Evolutionary conservation across 2,329 filamentous ascomycete genomes (phyloP).

Genomic region (Pseudogymnoascus sp.): DNA sequence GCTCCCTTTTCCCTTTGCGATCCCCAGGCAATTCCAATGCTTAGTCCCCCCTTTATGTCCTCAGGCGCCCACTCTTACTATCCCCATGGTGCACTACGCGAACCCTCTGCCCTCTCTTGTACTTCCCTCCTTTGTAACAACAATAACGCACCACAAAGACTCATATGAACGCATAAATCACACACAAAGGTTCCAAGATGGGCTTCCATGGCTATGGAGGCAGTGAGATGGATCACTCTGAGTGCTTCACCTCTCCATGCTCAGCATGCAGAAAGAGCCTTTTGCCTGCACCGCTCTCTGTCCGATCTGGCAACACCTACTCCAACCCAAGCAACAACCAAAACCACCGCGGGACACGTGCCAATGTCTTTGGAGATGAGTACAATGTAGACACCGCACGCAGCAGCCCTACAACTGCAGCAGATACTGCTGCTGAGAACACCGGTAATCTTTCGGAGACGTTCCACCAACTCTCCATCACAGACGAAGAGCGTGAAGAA

Average conservation of each 20-base stretch:
- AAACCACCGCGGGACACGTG: background rate
- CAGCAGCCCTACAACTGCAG: background rate
- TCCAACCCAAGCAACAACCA: background rate
- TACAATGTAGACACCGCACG: background rate
- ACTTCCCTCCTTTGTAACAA: background rate
- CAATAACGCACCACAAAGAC: background rate
- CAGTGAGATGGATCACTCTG: background rate
- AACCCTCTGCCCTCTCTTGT: background rate
- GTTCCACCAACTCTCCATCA: background rate
- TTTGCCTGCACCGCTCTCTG: background rate
- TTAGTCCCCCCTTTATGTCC: background rate
- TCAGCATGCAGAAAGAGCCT: background rate
- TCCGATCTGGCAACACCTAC: background rate
- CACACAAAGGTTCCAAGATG: background rate
- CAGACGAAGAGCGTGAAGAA: background rate
- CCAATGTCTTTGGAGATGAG: background rate
- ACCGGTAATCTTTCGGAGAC: background rate
- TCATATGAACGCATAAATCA: background rate
- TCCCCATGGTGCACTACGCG: background rate
- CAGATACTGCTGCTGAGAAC: background rate
- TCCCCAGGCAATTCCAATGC: background rate
- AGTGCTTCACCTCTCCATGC: background rate
- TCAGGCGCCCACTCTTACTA: background rate
- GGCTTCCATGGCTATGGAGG: slow-evolving; percentile 5
- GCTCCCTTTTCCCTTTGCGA: background rate